Evolutionary conservation across 2,329 filamentous ascomycete genomes (phyloP).

Genomic region (Penicillium sp.): DNA sequence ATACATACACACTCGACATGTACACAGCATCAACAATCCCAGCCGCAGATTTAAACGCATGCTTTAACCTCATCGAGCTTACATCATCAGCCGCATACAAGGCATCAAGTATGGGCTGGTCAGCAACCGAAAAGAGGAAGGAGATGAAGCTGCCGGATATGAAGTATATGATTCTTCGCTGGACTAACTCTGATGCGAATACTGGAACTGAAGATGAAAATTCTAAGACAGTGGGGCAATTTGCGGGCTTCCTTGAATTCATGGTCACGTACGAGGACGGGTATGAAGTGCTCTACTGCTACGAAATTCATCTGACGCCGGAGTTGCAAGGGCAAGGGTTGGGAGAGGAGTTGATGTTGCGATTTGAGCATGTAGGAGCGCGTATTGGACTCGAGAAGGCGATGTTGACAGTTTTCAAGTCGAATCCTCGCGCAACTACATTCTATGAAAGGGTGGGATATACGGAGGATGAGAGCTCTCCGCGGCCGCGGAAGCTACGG

Average conservation of each 20-base stretch:
- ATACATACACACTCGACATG: slow-evolving; percentile 30
- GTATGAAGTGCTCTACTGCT: slow-evolving; percentile 65
- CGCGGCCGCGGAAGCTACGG: slow-evolving; percentile 53
- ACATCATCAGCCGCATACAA: slow-evolving; percentile 61
- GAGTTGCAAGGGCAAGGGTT: slow-evolving; percentile 54
- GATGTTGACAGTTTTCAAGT: slow-evolving; percentile 65
- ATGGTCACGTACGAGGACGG: slow-evolving; percentile 63
- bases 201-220: background rate
- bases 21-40: slow-evolving; percentile 45
- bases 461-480: slow-evolving; percentile 57
- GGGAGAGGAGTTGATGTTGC: slow-evolving; percentile 55
- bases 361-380: slow-evolving; percentile 54
- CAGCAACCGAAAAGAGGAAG: slow-evolving; percentile 54
- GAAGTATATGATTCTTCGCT: slow-evolving; percentile 59
- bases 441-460: slow-evolving; percentile 61
- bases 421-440: slow-evolving; percentile 52
- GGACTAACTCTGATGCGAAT: background rate
- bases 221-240: background rate
- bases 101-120: slow-evolving; percentile 60
- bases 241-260: slow-evolving; percentile 57
- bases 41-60: slow-evolving; percentile 50
- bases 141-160: slow-evolving; percentile 66
- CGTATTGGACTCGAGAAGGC: slow-evolving; percentile 56
- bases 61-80: slow-evolving; percentile 57
- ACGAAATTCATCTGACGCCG: slow-evolving; percentile 63